Evolutionary conservation across 2,329 filamentous ascomycete genomes (phyloP).

Genomic region (Ustilaginoidea virens): DNA sequence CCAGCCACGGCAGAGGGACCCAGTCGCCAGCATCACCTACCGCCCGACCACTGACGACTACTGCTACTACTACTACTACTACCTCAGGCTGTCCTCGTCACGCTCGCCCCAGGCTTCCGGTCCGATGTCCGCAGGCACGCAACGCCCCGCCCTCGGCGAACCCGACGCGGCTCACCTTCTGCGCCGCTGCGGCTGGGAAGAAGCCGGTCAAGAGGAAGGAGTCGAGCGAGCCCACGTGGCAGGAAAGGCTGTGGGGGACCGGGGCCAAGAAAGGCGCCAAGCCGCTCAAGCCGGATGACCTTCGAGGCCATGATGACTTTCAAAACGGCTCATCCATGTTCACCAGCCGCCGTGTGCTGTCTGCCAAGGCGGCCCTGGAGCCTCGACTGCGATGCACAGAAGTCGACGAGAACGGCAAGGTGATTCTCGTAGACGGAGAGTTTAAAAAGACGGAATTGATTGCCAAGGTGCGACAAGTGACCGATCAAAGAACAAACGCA

Average conservation of each 20-base stretch:
- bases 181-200: constrained; percentile 12
- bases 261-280: constrained; percentile 20
- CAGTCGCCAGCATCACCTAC: neutral
- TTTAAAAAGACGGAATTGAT: constrained; percentile 97
- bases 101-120: too few species aligned
- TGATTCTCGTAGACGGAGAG: constrained; percentile 84
- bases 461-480: constrained; percentile 59
- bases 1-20: constrained; percentile 8
- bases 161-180: constrained; percentile 7
- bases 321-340: constrained; percentile 42
- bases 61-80: too few species aligned
- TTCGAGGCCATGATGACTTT: constrained; percentile 43
- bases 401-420: constrained; percentile 81
- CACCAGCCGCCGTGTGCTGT: constrained; percentile 52
- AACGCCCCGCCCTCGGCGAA: too few species aligned
- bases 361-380: constrained; percentile 67
- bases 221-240: constrained; percentile 23
- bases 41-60: neutral
- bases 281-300: constrained; percentile 39
- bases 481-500: too few species aligned
- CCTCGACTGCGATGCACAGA: constrained; percentile 84
- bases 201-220: constrained; percentile 9
- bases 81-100: neutral
- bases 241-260: constrained; percentile 32
- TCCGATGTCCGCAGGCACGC: too few species aligned